phyloP scores from a whole-genome alignment of 192 early-diverging fungal genomes.

The Chytriomyces sp. region DNA sequence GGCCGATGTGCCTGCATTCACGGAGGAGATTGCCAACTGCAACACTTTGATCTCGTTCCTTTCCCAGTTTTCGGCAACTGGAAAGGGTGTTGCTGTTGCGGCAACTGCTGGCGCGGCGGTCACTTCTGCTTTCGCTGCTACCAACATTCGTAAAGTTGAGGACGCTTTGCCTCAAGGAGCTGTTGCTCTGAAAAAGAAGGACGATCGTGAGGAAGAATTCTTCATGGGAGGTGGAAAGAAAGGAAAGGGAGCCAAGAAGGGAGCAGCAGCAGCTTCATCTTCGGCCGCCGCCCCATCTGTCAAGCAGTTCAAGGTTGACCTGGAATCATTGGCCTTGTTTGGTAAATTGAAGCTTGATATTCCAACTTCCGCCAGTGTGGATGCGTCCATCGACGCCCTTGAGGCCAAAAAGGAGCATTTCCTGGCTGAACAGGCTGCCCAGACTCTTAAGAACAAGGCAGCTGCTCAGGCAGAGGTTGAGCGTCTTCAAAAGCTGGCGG shows the following conservation, averaged over 20 bases:
- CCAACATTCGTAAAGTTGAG: slow-evolving; percentile 63
- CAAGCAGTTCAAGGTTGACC: slow-evolving; percentile 69
- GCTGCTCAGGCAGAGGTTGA: slow-evolving; percentile 86
- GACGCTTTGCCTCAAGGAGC: slow-evolving; percentile 76
- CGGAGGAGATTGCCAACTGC: slow-evolving; percentile 84
- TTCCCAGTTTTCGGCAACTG: slow-evolving; percentile 42
- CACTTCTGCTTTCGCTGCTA: slow-evolving; percentile 42
- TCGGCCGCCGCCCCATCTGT: slow-evolving; percentile 36
- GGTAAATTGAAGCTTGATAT: slow-evolving; percentile 78
- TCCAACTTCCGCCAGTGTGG: slow-evolving; percentile 73
- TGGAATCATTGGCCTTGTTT: slow-evolving; percentile 76
- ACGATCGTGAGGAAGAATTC: slow-evolving; percentile 72
- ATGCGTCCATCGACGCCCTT: slow-evolving; percentile 73
- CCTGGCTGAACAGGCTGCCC: slow-evolving; percentile 75
- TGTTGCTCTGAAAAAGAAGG: slow-evolving; percentile 74
- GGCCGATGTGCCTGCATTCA: slow-evolving; percentile 86
- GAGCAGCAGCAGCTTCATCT: slow-evolving; percentile 47
- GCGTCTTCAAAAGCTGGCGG: slow-evolving; percentile 66
- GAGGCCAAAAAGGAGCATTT: slow-evolving; percentile 73
- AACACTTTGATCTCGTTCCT: slow-evolving; percentile 81
- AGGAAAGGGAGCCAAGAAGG: slow-evolving; percentile 63
- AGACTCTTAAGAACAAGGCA: slow-evolving; percentile 84
- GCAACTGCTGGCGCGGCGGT: slow-evolving; percentile 49
- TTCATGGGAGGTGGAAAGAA: slow-evolving; percentile 73
- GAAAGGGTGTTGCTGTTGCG: slow-evolving; percentile 23